phyloP scores from a whole-genome alignment of 257 asterid genomes.

The Primulina eburnea region DNA sequence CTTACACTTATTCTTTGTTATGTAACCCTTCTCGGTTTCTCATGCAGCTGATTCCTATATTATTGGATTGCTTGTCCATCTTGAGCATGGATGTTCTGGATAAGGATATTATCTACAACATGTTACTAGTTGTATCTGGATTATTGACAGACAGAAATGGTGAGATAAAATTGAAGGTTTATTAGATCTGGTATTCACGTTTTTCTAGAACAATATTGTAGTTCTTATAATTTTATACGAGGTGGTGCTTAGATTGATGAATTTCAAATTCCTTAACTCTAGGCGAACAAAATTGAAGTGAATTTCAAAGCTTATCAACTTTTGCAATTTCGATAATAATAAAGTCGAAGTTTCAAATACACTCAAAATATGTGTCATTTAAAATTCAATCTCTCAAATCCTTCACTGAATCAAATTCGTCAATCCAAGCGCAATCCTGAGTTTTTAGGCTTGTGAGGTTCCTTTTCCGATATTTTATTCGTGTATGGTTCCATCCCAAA shows the following conservation, averaged over 20 bases:
- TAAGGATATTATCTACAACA: slow-evolving; percentile 61
- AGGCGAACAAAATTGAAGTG: no score
- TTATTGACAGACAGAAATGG: slow-evolving; percentile 73
- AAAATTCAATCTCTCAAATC: no score
- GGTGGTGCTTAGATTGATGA: no score
- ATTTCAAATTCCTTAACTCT: no score
- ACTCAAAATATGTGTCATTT: no score
- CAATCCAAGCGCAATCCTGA: no score
- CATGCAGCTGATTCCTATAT: slow-evolving; percentile 73
- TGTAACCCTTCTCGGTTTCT: slow-evolving; percentile 22
- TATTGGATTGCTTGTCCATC: slow-evolving; percentile 60
- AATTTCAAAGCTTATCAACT: no score
- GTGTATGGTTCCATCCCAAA: neutral
- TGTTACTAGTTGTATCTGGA: slow-evolving; percentile 73
- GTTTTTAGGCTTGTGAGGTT: neutral
- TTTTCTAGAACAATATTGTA: slow-evolving; percentile 14
- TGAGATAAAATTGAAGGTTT: slow-evolving; percentile 31
- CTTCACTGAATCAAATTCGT: no score
- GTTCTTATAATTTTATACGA: slow-evolving; percentile 9
- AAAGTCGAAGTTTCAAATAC: no score
- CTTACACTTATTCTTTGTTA: slow-evolving; percentile 3
- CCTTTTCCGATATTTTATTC: neutral
- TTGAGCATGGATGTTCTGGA: slow-evolving; percentile 50
- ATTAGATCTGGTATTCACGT: slow-evolving; percentile 4
- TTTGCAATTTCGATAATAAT: no score